A percentile compares a stretch with the other conserved stretches of the same genome.
These are phyloP conservation scores for Paramecium bursaria DNA, from an alignment of 73 alveolate species.

Conservation along the genomic window DNA sequence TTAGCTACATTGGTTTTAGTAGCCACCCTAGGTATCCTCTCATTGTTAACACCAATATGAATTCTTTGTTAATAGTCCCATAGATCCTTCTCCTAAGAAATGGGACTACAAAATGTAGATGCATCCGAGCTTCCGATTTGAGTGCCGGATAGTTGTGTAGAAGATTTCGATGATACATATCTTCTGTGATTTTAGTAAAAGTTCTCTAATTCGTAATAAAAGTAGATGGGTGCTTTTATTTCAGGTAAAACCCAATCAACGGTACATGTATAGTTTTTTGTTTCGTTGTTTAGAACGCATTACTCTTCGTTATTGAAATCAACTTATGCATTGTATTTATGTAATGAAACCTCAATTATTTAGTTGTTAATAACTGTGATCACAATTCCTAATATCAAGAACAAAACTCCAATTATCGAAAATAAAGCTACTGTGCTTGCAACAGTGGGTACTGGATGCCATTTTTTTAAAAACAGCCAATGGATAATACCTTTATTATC, in stretches of 20 bases:
- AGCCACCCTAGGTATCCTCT: constrained; percentile 17
- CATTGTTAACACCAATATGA: background rate
- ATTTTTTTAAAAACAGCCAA: constrained; percentile 67
- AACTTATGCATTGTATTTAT: constrained; percentile 73
- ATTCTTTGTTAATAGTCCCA: constrained; percentile 63
- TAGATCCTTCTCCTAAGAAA: constrained; percentile 72
- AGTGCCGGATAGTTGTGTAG: constrained; percentile 82
- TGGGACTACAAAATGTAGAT: constrained; percentile 79
- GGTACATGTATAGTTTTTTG: too few relatives aligned
- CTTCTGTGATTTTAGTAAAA: constrained; percentile 89
- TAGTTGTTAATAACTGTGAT: constrained; percentile 72
- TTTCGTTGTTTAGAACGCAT: constrained; percentile 64
- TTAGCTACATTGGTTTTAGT: constrained; percentile 75
- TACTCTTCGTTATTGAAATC: constrained; percentile 53
- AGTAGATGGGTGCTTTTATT: constrained; percentile 79
- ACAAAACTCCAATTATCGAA: constrained; percentile 73
- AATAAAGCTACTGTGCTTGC: constrained; percentile 58
- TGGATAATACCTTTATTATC: constrained; percentile 54
- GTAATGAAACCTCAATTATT: constrained; percentile 67
- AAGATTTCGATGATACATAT: constrained; percentile 81
- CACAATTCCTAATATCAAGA: constrained; percentile 78
- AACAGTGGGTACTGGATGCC: constrained; percentile 72
- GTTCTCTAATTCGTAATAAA: constrained; percentile 84
- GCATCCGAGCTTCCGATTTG: constrained; percentile 67
- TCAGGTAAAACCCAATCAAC: too few relatives aligned